Conservation (phyloP, 2,329 filamentous ascomycete genomes). For the Beauveria caledonica region DNA sequence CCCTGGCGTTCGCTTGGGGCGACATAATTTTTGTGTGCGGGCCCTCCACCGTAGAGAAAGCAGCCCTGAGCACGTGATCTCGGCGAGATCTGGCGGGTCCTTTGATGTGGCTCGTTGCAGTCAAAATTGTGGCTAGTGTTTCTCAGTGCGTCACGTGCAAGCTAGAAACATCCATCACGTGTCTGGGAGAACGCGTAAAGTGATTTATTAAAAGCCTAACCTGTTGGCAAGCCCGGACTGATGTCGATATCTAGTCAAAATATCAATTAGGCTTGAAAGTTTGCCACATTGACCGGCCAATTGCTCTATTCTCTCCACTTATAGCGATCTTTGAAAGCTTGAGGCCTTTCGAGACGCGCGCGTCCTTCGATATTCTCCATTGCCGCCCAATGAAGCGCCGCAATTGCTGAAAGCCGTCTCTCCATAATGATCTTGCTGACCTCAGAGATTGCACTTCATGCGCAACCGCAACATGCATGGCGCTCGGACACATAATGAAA, state of each 20-base stretch:
- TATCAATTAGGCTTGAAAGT: background rate
- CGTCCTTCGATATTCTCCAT: background rate
- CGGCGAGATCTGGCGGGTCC: background rate
- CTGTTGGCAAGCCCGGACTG: background rate
- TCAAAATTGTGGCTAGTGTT: conserved; percentile 2
- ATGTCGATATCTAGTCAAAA: background rate
- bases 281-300: background rate
- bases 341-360: background rate
- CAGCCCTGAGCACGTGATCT: conserved; percentile 29
- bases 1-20: conserved; percentile 19
- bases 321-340: background rate
- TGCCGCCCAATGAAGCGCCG: background rate
- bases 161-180: background rate
- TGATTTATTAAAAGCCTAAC: background rate
- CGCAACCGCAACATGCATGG: background rate
- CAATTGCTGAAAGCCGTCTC: background rate
- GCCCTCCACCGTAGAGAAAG: conserved; percentile 14
- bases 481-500: background rate
- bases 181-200: conserved; percentile 7
- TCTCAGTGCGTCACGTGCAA: background rate
- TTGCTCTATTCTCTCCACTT: background rate
- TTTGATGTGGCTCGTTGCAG: background rate
- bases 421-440: background rate
- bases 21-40: conserved; percentile 33
- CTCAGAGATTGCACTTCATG: background rate